Evolutionary conservation across 1,284 basidiomycete species (phyloP).

Genomic region (Ganoderma resinaceum): DNA sequence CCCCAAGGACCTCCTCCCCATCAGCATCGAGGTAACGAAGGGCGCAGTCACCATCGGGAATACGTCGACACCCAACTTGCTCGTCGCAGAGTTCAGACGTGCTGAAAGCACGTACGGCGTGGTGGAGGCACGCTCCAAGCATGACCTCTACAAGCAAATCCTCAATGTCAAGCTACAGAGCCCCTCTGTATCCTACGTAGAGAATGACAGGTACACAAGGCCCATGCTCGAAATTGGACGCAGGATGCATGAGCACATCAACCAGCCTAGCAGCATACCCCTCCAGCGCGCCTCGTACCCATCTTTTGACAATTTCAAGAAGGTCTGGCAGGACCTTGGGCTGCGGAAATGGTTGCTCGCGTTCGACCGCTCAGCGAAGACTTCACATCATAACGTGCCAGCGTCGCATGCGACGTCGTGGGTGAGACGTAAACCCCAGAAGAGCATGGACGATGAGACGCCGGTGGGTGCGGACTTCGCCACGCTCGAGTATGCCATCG

Average conservation of each 20-base stretch:
- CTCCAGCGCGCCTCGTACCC: constrained; percentile 49
- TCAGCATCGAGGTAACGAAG: constrained; percentile 77
- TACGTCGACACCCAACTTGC: constrained; percentile 79
- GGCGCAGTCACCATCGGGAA: constrained; percentile 87
- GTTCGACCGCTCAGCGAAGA: constrained; percentile 15
- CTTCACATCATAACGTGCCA: constrained; percentile 6
- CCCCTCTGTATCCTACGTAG: constrained; percentile 70
- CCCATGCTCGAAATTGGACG: constrained; percentile 73
- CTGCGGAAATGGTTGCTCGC: constrained; percentile 48
- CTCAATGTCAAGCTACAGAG: constrained; percentile 75
- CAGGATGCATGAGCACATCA: constrained; percentile 63
- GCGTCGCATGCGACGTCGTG: constrained; percentile 34
- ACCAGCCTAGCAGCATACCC: constrained; percentile 44
- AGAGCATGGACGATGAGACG: constrained; percentile 57
- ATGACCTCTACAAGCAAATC: constrained; percentile 83
- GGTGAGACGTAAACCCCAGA: constrained; percentile 46
- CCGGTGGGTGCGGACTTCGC: constrained; percentile 62
- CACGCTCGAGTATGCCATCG: constrained; percentile 83
- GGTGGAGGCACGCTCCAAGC: constrained; percentile 76
- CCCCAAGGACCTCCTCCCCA: constrained; percentile 80
- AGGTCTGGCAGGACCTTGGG: constrained; percentile 61
- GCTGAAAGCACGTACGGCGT: constrained; percentile 83
- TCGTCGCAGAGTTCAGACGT: constrained; percentile 80
- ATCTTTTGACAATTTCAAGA: constrained; percentile 55
- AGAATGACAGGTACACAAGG: constrained; percentile 79